phyloP scores from a whole-genome alignment of 2,329 filamentous ascomycete species.

The Chaetomium globosum region DNA sequence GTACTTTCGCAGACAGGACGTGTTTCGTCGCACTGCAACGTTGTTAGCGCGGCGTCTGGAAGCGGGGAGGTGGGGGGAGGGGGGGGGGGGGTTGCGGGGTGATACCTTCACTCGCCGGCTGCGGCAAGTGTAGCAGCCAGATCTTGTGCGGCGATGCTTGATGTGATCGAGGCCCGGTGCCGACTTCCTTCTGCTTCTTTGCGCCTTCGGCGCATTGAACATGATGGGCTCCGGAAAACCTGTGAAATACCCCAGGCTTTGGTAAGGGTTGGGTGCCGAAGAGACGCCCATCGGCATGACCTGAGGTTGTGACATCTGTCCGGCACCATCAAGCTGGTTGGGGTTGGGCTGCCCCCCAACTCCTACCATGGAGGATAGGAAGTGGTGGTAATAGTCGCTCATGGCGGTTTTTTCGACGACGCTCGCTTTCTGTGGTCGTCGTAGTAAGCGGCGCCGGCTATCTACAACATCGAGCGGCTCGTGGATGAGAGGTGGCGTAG shows the following conservation, averaged over 20 bases:
- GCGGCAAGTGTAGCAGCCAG: conserved; percentile 90
- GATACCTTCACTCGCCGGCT: conserved; percentile 79
- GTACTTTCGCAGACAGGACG: conserved; percentile 80
- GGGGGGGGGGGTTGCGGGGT: conserved; percentile 5
- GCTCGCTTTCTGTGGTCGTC: conserved; percentile 4
- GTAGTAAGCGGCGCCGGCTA: not conserved
- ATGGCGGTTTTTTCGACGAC: conserved; percentile 43
- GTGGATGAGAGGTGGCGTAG: not conserved
- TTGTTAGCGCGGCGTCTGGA: conserved; percentile 22
- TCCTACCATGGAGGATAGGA: conserved; percentile 57
- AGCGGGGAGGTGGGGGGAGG: conserved; percentile 10
- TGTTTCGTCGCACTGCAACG: conserved; percentile 78
- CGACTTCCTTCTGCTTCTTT: conserved; percentile 57
- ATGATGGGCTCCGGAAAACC: conserved; percentile 55
- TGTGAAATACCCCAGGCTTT: conserved; percentile 53
- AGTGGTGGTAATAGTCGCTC: conserved; percentile 61
- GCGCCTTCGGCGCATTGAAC: conserved; percentile 52
- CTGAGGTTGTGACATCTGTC: conserved; percentile 43
- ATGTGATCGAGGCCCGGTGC: conserved; percentile 66
- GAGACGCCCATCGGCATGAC: conserved; percentile 40
- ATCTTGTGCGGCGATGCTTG: conserved; percentile 90
- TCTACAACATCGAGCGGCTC: conserved; percentile 1
- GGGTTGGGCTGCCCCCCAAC: conserved; percentile 44
- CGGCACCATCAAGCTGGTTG: conserved; percentile 47
- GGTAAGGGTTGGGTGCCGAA: conserved; percentile 49